phyloP scores from a whole-genome alignment of 306 rosid genomes.

The Vachellia collinsii region DNA sequence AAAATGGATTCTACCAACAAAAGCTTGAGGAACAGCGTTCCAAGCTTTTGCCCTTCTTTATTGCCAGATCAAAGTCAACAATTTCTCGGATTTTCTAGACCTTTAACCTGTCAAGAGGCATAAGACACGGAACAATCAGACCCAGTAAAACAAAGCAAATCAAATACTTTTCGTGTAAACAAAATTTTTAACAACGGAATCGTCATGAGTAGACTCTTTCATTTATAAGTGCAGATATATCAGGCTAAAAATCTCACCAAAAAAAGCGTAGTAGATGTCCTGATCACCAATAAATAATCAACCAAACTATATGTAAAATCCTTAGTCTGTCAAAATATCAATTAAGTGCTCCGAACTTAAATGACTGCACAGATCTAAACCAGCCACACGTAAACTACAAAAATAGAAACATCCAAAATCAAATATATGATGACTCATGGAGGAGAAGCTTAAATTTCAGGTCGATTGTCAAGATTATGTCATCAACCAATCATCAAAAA shows the following conservation, averaged over 20 bases:
- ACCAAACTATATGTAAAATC: background rate
- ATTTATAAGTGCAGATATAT: background rate
- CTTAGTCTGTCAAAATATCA: background rate
- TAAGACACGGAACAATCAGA: constrained; percentile 29
- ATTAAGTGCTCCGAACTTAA: background rate
- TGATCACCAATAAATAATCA: background rate
- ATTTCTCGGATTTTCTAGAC: background rate
- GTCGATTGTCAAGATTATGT: background rate
- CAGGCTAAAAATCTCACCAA: background rate
- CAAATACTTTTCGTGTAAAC: background rate
- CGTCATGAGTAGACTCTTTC: background rate
- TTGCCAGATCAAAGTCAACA: constrained; percentile 17
- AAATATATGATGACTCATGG: background rate
- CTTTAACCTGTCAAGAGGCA: constrained; percentile 38
- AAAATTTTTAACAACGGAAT: background rate
- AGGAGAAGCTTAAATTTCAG: background rate
- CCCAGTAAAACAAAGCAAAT: background rate
- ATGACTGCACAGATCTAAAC: constrained; percentile 17
- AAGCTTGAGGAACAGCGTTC: constrained; percentile 8
- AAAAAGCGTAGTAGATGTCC: constrained; percentile 3
- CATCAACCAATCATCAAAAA: constrained; percentile 3
- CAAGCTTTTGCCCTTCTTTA: constrained; percentile 24
- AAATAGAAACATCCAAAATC: background rate
- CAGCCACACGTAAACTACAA: background rate
- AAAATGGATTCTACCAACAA: background rate